Evolutionary conservation across 768 basidiomycete genomes (phyloP), one percentile per base, ranked within the genome.

Genomic region (Suillus alpinus): DNA sequence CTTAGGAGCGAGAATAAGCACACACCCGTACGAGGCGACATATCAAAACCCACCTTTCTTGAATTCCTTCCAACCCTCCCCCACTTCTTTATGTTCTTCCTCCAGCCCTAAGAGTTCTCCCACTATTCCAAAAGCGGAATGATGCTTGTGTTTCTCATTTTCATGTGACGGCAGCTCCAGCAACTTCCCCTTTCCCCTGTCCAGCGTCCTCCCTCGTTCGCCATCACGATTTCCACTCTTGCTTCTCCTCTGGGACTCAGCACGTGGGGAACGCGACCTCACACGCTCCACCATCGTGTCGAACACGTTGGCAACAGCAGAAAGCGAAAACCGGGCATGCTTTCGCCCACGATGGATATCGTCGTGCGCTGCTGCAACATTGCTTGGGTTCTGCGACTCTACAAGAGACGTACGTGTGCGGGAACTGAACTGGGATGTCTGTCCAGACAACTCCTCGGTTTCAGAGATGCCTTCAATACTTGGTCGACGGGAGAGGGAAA

Each of bases 61-160:
- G 72, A 97, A 97, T 74, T 95, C 95, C 69, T 88, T 92, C 92
- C 94, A 97, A 10, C 81, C 78, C 46, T 82, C 76, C 1, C 78
- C 79, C 6, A 70, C 70, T 26, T 80, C 79, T 59, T 80, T 77
- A 32, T 66, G 75, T 32, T 65, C 62, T 0, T 37, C 43, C 2
- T 60, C 62, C 36, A 55, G 37, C 16, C 53, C 53, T 7, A 55
- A 29, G 16, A 55, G 18, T 55, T 55, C 53, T 39, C 53, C 53
- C 26, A 55, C 37, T 29, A 39, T 55, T 29, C 36, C 53, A 16
- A 55, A 39, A 16, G 53, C 6, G 18, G 37, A 39, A 4, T 55
- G 3, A 39, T 55, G 53, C 3, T 65, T 72, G 66, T 58, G 67
- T 70, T 64, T 72, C 66, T 58, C 67, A 68, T 62, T 61, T 59